Base-by-base conservation (phyloP, 306 rosid species). In the Trifolium dubium region DNA sequence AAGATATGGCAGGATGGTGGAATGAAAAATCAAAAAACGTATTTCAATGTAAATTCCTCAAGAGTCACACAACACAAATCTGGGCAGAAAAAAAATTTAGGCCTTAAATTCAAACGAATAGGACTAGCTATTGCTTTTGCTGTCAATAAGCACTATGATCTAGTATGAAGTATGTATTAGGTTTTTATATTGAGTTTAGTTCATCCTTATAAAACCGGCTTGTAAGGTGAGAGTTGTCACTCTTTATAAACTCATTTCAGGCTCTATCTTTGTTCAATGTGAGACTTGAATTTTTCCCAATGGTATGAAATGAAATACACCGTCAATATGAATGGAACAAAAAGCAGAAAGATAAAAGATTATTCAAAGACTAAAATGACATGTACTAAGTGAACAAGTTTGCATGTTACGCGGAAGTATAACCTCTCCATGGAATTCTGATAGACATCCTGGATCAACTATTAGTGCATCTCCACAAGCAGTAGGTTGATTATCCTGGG, bases 401-500 rank as follows among this genome's bases (percentile, higher is more conserved):
- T 69, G 53, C 32, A 64, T 30, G 54, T 76, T 18, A 65, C 59
- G 54, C 5, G 28, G 51, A 76, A 71, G 70, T 76, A 56, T 80
- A 92, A 92, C 98, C 98, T 90, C 97, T 80, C 75, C 87, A 76
- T 92, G 88, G 79, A 84, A 84, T 67, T 82, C 67, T 79, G 92
- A 86, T 61, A 72, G 81, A 73, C 98, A 92, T 71, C 98, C 98
- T 19, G 95, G 96, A 85, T 92, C 98, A 77, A 92, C 89, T 53
- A 92, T 90, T 66, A 90, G 82, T 56, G 97, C 98, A 80, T 92
- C 98, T 74, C 97, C 98, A 78, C 32, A 7, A 54, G 89, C 90
- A 73, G 86, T 75, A 82, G 63, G 84, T 77, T 78, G 34, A 64
- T 82, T 70, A 59, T 78, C 77, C 73, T 50, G 81, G 62, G 23